Evolutionary conservation across 208 protist species (phyloP), one percentile per base, ranked within the genome.

Genomic region (Trypanosoma vivax): DNA sequence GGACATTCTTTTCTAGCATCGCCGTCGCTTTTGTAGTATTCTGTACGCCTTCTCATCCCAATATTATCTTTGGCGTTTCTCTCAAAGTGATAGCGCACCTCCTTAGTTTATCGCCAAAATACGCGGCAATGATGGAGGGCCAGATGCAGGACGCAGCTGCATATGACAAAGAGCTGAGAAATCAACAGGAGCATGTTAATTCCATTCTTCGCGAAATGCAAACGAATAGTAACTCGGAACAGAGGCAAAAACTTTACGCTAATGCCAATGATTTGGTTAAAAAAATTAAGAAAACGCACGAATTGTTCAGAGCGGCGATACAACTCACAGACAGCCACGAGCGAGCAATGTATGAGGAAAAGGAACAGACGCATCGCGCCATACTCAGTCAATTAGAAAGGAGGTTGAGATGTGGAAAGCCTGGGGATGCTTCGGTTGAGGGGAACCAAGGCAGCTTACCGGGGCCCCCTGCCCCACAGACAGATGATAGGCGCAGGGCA

Each of bases 91-190:
- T n/a, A n/a, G n/a, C n/a, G n/a, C n/a, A n/a, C n/a, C n/a, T n/a
- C n/a, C n/a, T n/a, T n/a, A n/a, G n/a, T n/a, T n/a, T n/a, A n/a
- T n/a, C n/a, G n/a, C n/a, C n/a, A n/a, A n/a, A n/a, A n/a, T 37
- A n/a, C 33, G 10, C 9, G 9, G 16, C 39, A 43, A 6, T 43
- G 10, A 24, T 7, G n/a, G 5, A 19, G 39, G 6, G 6, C n/a
- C 6, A 21, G 23, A 80, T 75, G 68, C 59, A 60, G 2, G 77
- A 84, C 40, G 73, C 59, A 7, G 51, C 65, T 5, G 52, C 81
- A 11, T 84, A 86, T 40, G 67, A 90, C 40, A 70, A 86, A 30
- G 75, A 86, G 64, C 73, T 90, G 50, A 54, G 60, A 7, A 64
- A 69, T 28, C 50, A 82, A 19, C 78, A 83, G 55, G 51, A 60